A percentile compares a stretch with the other conserved stretches of the same genome.
Evolutionary conservation across 2,329 filamentous ascomycete genomes (phyloP).

Genomic region (Fusarium sp.): DNA sequence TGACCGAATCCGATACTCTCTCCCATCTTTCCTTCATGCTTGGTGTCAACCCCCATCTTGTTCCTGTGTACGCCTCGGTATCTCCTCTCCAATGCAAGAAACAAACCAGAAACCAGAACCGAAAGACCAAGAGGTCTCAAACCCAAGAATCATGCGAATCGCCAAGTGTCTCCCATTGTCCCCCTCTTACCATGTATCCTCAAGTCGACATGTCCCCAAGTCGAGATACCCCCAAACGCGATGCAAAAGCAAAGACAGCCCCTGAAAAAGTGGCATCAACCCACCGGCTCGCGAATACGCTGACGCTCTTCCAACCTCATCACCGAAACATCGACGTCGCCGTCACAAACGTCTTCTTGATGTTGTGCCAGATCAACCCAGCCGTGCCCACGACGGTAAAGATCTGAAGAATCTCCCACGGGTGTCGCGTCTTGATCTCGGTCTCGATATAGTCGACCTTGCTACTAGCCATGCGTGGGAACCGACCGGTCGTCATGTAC

Average conservation of each 20-base stretch:
- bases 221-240: not conserved
- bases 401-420: slow-evolving; percentile 68
- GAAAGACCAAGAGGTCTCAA: slow-evolving; percentile 6
- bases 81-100: slow-evolving; percentile 11
- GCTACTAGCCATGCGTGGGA: slow-evolving; percentile 76
- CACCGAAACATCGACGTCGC: slow-evolving; percentile 37
- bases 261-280: slow-evolving; percentile 4
- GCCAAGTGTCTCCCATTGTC: not conserved
- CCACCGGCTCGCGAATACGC: slow-evolving; percentile 8
- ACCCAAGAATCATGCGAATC: slow-evolving; percentile 16
- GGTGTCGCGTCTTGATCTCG: slow-evolving; percentile 65
- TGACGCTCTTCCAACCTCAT: slow-evolving; percentile 5
- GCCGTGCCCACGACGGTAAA: slow-evolving; percentile 63
- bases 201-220: not conserved
- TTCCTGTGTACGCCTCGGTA: slow-evolving; percentile 37
- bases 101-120: slow-evolving; percentile 4
- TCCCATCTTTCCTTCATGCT: slow-evolving; percentile 5
- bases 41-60: not conserved
- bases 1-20: slow-evolving; percentile 30
- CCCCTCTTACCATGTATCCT: not conserved
- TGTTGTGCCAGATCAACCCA: slow-evolving; percentile 57
- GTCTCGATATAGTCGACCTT: slow-evolving; percentile 67
- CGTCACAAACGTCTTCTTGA: slow-evolving; percentile 46
- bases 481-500: slow-evolving; percentile 81
- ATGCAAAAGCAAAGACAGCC: slow-evolving; percentile 1